These are phyloP conservation scores for Wickerhamomyces subpelliculosus DNA, from an alignment of 805 yeast genomes.

Conservation along the genomic window DNA sequence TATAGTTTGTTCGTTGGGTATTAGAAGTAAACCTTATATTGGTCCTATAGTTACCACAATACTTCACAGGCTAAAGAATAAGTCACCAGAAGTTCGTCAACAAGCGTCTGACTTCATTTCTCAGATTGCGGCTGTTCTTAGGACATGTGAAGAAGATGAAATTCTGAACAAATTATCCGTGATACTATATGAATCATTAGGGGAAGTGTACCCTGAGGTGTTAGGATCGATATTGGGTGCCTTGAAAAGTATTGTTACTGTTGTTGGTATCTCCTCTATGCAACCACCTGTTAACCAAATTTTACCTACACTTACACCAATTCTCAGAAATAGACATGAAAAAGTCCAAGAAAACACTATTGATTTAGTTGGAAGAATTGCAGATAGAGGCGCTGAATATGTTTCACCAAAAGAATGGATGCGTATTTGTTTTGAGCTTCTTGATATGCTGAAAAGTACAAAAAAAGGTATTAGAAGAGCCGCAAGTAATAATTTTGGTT, in stretches of 20 bases:
- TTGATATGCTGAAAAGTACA: conserved; percentile 82
- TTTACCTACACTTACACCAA: conserved; percentile 85
- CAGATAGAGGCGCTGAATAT: conserved; percentile 70
- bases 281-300: conserved; percentile 81
- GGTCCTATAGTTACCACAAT: conserved; percentile 66
- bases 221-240: conserved; percentile 80
- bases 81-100: conserved; percentile 64
- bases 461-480: conserved; percentile 70
- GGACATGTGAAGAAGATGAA: conserved; percentile 55
- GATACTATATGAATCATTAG: conserved; percentile 81
- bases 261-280: conserved; percentile 51
- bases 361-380: conserved; percentile 73
- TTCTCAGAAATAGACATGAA: conserved; percentile 81
- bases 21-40: conserved; percentile 62
- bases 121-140: conserved; percentile 58
- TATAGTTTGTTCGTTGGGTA: conserved; percentile 54
- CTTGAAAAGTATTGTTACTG: conserved; percentile 51
- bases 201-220: conserved; percentile 93
- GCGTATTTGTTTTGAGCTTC: conserved; percentile 84
- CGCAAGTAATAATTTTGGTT: conserved; percentile 88
- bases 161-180: conserved; percentile 62
- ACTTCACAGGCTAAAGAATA: conserved; percentile 66
- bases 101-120: conserved; percentile 78
- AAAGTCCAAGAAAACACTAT: conserved; percentile 85
- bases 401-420: conserved; percentile 95